phyloP scores from a whole-genome alignment of 495 filamentous ascomycete genomes.

The Lophiotrema nucula region DNA sequence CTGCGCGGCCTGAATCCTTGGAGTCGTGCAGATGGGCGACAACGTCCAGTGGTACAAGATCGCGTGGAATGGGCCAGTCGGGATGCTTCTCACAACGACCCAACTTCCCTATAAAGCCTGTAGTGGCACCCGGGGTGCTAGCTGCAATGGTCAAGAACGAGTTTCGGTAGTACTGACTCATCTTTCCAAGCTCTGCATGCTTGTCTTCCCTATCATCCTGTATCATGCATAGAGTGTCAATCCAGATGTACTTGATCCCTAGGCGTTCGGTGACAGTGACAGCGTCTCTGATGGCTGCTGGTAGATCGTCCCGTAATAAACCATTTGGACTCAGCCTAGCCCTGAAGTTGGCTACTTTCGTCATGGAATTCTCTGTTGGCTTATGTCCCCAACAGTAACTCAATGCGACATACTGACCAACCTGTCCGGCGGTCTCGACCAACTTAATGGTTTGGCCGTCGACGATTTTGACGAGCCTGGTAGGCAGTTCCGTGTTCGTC shows the following conservation, averaged over 20 bases:
- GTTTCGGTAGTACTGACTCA: constrained; percentile 7
- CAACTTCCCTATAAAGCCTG: background rate
- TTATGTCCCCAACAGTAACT: constrained; percentile 3
- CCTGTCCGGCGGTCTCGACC: background rate
- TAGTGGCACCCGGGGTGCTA: background rate
- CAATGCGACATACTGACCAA: background rate
- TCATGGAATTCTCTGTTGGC: background rate
- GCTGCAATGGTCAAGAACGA: constrained; percentile 5
- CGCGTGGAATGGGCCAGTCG: background rate
- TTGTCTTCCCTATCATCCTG: constrained; percentile 2
- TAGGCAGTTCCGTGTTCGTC: background rate
- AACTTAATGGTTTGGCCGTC: background rate
- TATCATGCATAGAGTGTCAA: constrained; percentile 10
- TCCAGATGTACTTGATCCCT: constrained; percentile 11
- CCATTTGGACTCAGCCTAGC: background rate
- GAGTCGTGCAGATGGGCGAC: background rate
- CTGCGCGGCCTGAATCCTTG: background rate
- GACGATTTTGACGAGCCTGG: background rate
- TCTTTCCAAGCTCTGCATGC: constrained; percentile 1
- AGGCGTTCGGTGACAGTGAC: background rate
- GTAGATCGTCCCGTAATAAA: background rate
- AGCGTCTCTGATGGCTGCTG: background rate
- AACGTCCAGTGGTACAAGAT: constrained; percentile 2
- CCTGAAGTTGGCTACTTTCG: background rate
- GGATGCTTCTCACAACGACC: background rate